Conservation (phyloP, 2,329 filamentous ascomycete species). For the Scedosporium dehoogii region DNA sequence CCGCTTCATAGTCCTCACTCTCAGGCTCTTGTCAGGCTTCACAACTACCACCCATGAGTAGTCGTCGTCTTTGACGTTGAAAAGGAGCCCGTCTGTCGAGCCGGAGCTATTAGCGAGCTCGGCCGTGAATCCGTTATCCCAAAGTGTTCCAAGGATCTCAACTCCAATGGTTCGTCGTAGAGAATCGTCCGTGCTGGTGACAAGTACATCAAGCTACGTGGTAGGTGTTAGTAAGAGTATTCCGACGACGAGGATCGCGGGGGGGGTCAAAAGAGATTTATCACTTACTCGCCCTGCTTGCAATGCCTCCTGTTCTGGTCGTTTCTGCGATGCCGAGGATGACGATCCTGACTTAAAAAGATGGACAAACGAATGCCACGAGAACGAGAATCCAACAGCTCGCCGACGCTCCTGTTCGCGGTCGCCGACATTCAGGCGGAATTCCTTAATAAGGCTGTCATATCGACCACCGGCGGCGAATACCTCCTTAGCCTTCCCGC, state of each 20-base stretch:
- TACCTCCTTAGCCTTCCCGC: slow-evolving; percentile 72
- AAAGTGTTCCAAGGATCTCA: slow-evolving; percentile 68
- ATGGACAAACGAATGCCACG: slow-evolving; percentile 51
- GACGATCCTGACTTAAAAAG: background rate
- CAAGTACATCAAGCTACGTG: slow-evolving; percentile 69
- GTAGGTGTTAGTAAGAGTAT: slow-evolving; percentile 10
- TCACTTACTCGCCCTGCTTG: background rate
- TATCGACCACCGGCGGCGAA: slow-evolving; percentile 93
- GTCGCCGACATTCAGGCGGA: slow-evolving; percentile 58
- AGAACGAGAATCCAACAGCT: slow-evolving; percentile 85
- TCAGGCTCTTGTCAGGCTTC: slow-evolving; percentile 67
- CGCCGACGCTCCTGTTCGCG: slow-evolving; percentile 56
- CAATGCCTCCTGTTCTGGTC: background rate
- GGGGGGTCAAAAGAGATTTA: background rate
- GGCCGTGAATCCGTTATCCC: slow-evolving; percentile 75
- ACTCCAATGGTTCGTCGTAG: slow-evolving; percentile 68
- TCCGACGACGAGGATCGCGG: background rate
- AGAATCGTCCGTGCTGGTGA: slow-evolving; percentile 75
- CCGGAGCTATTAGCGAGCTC: slow-evolving; percentile 75
- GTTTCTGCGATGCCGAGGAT: background rate
- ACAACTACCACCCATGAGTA: slow-evolving; percentile 86
- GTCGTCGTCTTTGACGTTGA: slow-evolving; percentile 64
- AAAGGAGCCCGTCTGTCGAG: slow-evolving; percentile 69
- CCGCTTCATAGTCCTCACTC: slow-evolving; percentile 66
- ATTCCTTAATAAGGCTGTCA: slow-evolving; percentile 77